Conservation (phyloP, 306 rosid species). For the Lathyrus sativus region DNA sequence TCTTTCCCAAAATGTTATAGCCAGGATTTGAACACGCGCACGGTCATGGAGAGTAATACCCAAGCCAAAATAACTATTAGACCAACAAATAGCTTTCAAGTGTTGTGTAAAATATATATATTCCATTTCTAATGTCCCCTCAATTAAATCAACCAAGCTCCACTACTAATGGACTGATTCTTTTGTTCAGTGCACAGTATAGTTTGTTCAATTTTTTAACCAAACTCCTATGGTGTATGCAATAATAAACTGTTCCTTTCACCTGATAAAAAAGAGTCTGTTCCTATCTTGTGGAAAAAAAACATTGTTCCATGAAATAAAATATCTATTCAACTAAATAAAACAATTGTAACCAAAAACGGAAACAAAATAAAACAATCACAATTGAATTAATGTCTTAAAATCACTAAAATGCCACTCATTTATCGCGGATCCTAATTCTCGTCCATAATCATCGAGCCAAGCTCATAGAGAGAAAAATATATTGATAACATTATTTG, state of each 20-base stretch:
- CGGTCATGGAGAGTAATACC: too few relatives aligned
- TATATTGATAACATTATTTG: too few relatives aligned
- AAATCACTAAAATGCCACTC: neutral
- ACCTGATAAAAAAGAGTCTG: neutral
- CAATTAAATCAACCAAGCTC: too few relatives aligned
- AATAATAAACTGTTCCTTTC: neutral
- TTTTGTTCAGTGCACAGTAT: neutral
- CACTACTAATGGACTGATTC: neutral
- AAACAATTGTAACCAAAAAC: neutral
- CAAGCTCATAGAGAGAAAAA: neutral
- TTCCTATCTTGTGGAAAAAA: neutral
- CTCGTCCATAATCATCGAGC: neutral
- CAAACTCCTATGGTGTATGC: neutral
- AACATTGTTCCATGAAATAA: neutral
- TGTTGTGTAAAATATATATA: too few relatives aligned
- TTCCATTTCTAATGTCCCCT: too few relatives aligned
- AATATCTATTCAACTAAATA: neutral
- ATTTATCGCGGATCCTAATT: neutral
- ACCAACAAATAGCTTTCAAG: too few relatives aligned
- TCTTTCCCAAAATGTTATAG: too few relatives aligned
- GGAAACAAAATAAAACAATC: neutral
- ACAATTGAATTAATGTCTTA: neutral
- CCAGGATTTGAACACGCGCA: too few relatives aligned
- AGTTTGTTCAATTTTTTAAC: neutral
- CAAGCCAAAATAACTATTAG: too few relatives aligned